Conservation (phyloP, 139 green algal genomes). For the Coelastrella sp. region DNA sequence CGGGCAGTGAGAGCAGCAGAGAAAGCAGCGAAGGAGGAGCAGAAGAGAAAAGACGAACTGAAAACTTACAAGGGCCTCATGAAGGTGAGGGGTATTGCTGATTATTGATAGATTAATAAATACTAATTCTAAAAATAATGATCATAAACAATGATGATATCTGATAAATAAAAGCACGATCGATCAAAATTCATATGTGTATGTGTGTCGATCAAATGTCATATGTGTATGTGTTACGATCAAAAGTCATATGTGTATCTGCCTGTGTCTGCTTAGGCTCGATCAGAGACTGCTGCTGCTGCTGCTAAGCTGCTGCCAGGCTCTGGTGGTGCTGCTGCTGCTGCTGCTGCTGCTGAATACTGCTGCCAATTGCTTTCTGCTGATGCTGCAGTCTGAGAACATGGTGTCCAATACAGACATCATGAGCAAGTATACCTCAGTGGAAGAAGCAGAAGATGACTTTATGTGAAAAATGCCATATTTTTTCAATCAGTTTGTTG, state of each 20-base stretch:
- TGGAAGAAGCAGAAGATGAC: conserved; percentile 94
- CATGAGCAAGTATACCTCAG: conserved; percentile 78
- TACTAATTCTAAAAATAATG: too few relatives aligned
- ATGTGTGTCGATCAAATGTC: too few relatives aligned
- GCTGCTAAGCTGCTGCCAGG: neutral
- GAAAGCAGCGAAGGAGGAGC: conserved; percentile 78
- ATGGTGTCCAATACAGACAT: conserved; percentile 90
- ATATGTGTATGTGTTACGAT: too few relatives aligned
- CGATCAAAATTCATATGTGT: too few relatives aligned
- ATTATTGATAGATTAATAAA: neutral
- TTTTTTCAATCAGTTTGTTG: too few relatives aligned
- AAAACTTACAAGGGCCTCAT: conserved; percentile 86
- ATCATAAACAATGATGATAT: neutral
- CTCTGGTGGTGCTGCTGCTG: neutral
- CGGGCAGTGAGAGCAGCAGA: conserved; percentile 62
- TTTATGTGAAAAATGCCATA: conserved; percentile 96
- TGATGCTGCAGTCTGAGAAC: conserved; percentile 73
- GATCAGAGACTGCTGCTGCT: neutral
- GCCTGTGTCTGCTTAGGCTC: neutral
- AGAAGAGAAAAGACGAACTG: conserved; percentile 74
- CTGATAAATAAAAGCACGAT: too few relatives aligned
- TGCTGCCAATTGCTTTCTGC: neutral
- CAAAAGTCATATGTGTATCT: too few relatives aligned
- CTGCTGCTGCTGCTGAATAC: conserved; percentile 9
- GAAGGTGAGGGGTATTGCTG: conserved; percentile 58